Percentiles rank a stretch among this genome's conserved stretches.
Evolutionary conservation across 2,329 filamentous ascomycete genomes (phyloP).

Genomic region (Aspergillus uvarum): DNA sequence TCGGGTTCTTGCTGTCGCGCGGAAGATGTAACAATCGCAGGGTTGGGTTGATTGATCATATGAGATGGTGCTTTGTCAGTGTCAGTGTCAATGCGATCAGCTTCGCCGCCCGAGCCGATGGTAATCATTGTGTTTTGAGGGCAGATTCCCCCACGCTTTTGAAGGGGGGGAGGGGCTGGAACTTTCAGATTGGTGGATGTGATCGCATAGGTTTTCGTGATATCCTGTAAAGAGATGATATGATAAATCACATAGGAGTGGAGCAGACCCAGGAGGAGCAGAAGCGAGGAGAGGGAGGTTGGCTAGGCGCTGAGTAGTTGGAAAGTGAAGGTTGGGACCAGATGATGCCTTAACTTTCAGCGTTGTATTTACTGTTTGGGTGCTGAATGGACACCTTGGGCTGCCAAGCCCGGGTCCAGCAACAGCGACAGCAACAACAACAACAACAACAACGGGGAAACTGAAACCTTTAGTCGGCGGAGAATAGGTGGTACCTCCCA

Average conservation of each 20-base stretch:
- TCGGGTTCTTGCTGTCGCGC: slow-evolving; percentile 25
- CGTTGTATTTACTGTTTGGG: background rate
- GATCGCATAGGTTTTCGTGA: background rate
- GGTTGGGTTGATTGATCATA: slow-evolving; percentile 18
- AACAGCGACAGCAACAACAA: too few species aligned
- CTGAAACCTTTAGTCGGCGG: too few species aligned
- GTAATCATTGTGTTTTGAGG: slow-evolving; percentile 23
- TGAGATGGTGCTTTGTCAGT: slow-evolving; percentile 17
- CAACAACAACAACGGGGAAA: too few species aligned
- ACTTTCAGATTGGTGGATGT: background rate
- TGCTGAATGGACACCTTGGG: background rate
- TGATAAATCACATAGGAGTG: background rate
- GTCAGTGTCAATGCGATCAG: slow-evolving; percentile 17
- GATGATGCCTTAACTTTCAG: background rate
- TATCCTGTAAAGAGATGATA: background rate
- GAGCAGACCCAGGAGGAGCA: background rate
- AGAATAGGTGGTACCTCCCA: too few species aligned
- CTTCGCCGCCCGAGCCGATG: slow-evolving; percentile 17
- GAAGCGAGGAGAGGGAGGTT: background rate
- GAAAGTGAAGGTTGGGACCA: too few species aligned
- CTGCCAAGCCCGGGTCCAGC: background rate
- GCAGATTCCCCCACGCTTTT: slow-evolving; percentile 25
- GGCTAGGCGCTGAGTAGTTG: too few species aligned
- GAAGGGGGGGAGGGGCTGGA: background rate
- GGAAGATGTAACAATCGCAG: slow-evolving; percentile 12